Percentiles rank a stretch among this genome's conserved stretches.
Conservation (phyloP, 1,284 basidiomycete species). For the Rhizopogon hawkerae region DNA sequence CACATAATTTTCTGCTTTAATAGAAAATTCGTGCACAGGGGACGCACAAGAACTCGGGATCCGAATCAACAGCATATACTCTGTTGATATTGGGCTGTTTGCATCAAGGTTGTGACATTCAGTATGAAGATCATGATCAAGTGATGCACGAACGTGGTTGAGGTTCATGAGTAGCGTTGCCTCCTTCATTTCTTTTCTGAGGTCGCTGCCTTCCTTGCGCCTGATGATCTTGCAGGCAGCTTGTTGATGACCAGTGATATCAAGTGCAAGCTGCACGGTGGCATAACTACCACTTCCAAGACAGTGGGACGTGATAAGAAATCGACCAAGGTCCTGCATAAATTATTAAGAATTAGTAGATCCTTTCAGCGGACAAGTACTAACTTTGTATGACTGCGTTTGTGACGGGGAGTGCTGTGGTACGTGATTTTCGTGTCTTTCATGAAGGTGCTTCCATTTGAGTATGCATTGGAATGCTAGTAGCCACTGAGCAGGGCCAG, state of each 20-base stretch:
- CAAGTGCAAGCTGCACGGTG: slow-evolving; percentile 68
- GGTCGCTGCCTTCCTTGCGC: slow-evolving; percentile 45
- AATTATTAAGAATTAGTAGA: slow-evolving; percentile 17
- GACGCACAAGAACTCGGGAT: slow-evolving; percentile 52
- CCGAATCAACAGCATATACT: slow-evolving; percentile 60
- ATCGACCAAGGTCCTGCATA: slow-evolving; percentile 46
- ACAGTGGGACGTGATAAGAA: slow-evolving; percentile 64
- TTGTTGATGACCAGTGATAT: slow-evolving; percentile 54
- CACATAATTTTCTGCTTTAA: neutral
- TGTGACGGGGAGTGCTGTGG: slow-evolving; percentile 57
- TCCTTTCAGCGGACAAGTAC: slow-evolving; percentile 8
- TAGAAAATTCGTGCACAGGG: slow-evolving; percentile 2
- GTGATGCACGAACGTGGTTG: slow-evolving; percentile 47
- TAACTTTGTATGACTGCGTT: slow-evolving; percentile 45
- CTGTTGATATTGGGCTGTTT: slow-evolving; percentile 72
- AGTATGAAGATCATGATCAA: slow-evolving; percentile 1
- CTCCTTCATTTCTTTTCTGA: slow-evolving; percentile 65
- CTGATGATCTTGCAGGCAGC: slow-evolving; percentile 79
- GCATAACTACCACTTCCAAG: slow-evolving; percentile 77
- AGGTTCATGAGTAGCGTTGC: slow-evolving; percentile 62
- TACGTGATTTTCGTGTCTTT: slow-evolving; percentile 32
- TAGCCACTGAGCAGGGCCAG: neutral
- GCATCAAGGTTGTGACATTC: neutral
- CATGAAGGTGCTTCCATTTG: slow-evolving; percentile 41
- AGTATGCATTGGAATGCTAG: slow-evolving; percentile 64